Evolutionary conservation across 257 asterid species (phyloP).

Genomic region (Sherardia arvensis): DNA sequence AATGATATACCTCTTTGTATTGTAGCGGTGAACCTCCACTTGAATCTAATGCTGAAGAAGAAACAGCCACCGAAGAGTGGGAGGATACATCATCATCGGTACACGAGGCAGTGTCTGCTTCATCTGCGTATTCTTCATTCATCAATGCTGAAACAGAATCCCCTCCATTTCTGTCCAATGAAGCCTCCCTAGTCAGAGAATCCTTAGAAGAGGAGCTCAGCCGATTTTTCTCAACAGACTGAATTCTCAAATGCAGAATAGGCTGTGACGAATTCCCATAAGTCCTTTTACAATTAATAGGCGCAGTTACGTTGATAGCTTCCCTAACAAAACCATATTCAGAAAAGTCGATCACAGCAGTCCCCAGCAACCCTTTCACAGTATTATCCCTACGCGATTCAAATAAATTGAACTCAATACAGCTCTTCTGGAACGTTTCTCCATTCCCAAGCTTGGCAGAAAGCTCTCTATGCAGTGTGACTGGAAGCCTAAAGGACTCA

Average conservation of each 20-base stretch:
- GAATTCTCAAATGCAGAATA: conserved; percentile 48
- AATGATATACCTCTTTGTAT: conserved; percentile 37
- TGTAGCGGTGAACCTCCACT: conserved; percentile 51
- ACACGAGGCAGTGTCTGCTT: conserved; percentile 51
- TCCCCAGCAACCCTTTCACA: conserved; percentile 62
- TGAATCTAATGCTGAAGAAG: conserved; percentile 49
- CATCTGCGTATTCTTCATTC: conserved; percentile 72
- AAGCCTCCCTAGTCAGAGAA: conserved; percentile 37
- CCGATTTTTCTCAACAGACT: conserved; percentile 36
- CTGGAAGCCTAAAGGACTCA: conserved; percentile 61
- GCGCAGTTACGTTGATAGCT: conserved; percentile 31
- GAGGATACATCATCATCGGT: conserved; percentile 75
- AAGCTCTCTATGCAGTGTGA: conserved; percentile 39
- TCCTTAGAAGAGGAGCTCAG: conserved; percentile 41
- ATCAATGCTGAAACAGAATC: conserved; percentile 57
- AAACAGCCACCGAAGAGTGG: conserved; percentile 52
- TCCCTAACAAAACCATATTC: conserved; percentile 52
- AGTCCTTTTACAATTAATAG: conserved; percentile 59
- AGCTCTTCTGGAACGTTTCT: conserved; percentile 51
- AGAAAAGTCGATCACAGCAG: conserved; percentile 64
- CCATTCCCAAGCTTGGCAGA: conserved; percentile 34
- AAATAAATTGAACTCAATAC: conserved; percentile 57
- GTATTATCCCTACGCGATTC: conserved; percentile 65
- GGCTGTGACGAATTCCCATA: conserved; percentile 68
- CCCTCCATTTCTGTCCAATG: conserved; percentile 32